Conservation (phyloP, 2,329 filamentous ascomycete species). For the Fusarium xylarioides region DNA sequence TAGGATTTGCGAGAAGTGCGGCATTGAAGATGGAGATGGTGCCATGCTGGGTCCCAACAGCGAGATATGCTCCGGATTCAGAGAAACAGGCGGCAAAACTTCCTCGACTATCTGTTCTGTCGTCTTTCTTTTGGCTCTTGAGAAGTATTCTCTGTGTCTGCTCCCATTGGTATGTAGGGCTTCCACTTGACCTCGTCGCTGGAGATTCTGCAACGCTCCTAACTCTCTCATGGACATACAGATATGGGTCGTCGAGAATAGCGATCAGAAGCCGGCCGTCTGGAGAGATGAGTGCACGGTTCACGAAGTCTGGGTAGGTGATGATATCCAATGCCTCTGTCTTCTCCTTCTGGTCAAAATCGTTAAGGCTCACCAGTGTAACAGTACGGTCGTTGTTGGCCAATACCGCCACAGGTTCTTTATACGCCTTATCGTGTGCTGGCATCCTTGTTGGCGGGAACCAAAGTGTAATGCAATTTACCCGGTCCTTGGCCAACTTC, state of each 20-base stretch:
- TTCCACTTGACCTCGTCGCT: constrained; percentile 37
- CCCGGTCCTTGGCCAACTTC: constrained; percentile 67
- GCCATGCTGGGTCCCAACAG: constrained; percentile 82
- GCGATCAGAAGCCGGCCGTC: constrained; percentile 83
- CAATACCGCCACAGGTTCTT: constrained; percentile 71
- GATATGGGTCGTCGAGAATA: constrained; percentile 85
- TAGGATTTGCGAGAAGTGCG: constrained; percentile 54
- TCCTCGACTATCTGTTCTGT: constrained; percentile 66
- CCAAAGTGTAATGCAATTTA: constrained; percentile 74
- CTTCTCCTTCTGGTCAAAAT: constrained; percentile 57
- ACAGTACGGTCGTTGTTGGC: constrained; percentile 94
- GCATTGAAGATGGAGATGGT: constrained; percentile 80
- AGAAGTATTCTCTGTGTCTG: constrained; percentile 62
- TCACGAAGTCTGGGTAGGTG: constrained; percentile 84
- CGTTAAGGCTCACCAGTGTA: constrained; percentile 79
- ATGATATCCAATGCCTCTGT: constrained; percentile 73
- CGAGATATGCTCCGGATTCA: constrained; percentile 73
- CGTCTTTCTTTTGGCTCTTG: constrained; percentile 65
- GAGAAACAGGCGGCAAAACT: constrained; percentile 85
- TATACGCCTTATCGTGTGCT: constrained; percentile 53
- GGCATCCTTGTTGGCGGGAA: constrained; percentile 54
- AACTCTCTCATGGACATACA: constrained; percentile 79
- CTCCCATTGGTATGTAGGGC: constrained; percentile 59
- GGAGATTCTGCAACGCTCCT: constrained; percentile 47
- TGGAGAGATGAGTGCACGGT: constrained; percentile 92